Conservation (phyloP, 2,329 filamentous ascomycete species). For the Talaromyces sp. region DNA sequence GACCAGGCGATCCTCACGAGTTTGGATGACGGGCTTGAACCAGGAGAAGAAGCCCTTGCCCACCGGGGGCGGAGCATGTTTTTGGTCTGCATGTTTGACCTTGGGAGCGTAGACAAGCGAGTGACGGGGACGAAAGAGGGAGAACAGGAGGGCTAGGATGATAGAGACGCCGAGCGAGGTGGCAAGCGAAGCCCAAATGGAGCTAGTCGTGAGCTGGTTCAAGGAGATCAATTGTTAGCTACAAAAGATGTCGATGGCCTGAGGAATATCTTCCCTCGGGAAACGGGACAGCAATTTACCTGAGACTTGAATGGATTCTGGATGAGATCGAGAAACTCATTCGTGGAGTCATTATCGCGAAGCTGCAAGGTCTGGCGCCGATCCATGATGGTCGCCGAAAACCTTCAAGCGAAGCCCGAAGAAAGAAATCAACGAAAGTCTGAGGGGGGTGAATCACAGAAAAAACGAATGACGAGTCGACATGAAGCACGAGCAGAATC, state of each 20-base stretch:
- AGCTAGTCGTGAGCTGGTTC: constrained; percentile 60
- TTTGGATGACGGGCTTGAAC: constrained; percentile 76
- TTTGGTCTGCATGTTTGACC: constrained; percentile 86
- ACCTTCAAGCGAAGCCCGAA: background rate
- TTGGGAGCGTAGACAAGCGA: constrained; percentile 92
- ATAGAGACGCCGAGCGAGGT: constrained; percentile 77
- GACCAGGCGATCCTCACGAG: constrained; percentile 75
- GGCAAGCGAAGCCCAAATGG: constrained; percentile 76
- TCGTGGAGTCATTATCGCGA: constrained; percentile 31
- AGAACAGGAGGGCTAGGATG: constrained; percentile 78
- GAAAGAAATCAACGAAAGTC: background rate
- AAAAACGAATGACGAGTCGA: constrained; percentile 18
- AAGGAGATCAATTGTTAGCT: constrained; percentile 2
- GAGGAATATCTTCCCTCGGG: too few relatives aligned
- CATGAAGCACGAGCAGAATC: constrained; percentile 18
- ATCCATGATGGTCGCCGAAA: constrained; percentile 30
- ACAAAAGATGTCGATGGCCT: too few relatives aligned
- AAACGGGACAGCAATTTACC: constrained; percentile 32
- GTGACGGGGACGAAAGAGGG: constrained; percentile 86
- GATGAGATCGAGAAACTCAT: constrained; percentile 48
- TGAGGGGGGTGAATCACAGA: constrained; percentile 5
- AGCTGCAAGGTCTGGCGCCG: constrained; percentile 23
- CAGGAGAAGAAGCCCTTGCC: constrained; percentile 88
- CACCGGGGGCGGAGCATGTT: constrained; percentile 83
- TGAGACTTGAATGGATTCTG: constrained; percentile 49